Evolutionary conservation across 2,329 filamentous ascomycete genomes (phyloP), one percentile per base, ranked within the genome.

Genomic region (Leptographium galeiforme): DNA sequence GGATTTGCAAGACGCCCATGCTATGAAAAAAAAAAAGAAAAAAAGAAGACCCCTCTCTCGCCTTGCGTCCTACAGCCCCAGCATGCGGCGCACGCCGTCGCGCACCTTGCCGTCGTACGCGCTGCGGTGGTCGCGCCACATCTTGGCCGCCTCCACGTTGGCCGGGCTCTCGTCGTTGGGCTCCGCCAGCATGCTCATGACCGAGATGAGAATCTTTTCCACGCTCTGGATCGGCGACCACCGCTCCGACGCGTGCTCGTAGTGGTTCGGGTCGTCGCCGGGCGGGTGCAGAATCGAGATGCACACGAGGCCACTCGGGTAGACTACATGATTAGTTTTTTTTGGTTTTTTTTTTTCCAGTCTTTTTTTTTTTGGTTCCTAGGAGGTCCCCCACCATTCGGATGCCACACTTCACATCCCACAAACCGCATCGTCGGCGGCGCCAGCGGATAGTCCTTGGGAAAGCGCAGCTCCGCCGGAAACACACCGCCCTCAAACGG

Each of bases 161-260:
- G 91, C 91, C 0, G 91, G 91, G 59, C 86, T 93, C 76, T 97
- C 91, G 65, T 97, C 91, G 68, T 97, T 97, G 56, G 91, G 90
- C 71, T 95, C 90, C 1, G 90, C 90, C 47, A 97, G 79, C 90
- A 97, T 97, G 70, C 89, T 95, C 85, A 97, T 97, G 56, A 97
- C 91, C 48, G 84, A 89, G 55, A 97, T 89, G 61, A 97, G 75
- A 61, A 97, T 97, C 75, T 96, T 97, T 72, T 97, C 93, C 60
- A 96, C 91, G 56, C 86, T 93, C 72, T 97, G 93, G 58, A 97
- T 95, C 13, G 91, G 91, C 33, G 86, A 91, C 91, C 91, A 97
- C 58, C 91, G 84, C 73, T 97, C 93, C 1, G 86, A 89, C 8
- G 93, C 91, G 62, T 91, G 87, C 70, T 97, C 91, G 77, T 97